Base-by-base conservation (phyloP, 768 basidiomycete genomes). In the Leccinum obscurum region DNA sequence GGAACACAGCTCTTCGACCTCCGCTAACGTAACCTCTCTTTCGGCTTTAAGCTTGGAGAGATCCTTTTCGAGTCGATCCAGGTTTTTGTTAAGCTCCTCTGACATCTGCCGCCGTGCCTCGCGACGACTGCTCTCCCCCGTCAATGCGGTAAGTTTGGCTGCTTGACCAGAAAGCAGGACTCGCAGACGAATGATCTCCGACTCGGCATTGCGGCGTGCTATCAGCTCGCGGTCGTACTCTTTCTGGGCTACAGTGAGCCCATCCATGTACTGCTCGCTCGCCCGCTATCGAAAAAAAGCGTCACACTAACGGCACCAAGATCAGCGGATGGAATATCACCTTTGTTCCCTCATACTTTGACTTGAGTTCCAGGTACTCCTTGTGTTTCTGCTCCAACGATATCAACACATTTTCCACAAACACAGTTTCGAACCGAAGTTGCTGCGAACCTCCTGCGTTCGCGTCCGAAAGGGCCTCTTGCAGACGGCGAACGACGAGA, bases 151-250 rank as follows among this genome's bases (percentile, higher is more conserved):
- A 22, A 99, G 80, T 56, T 89, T 83, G 11, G 89, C 93, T 2
- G 88, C 93, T 73, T 98, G 96, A 6, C 93, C 93, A 58, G 94
- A 91, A 22, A 98, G 80, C 54, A 95, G 81, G 32, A 93, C 86
- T 48, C 92, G 80, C 26, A 99, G 78, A 46, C 91, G 84, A 24
- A 89, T 89, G 59, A 98, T 91, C 76, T 98, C 95, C 0, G 92
- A 88, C 75, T 98, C 95, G 1, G 92, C 90, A 63, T 98, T 95
- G 17, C 92, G 85, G 20, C 96, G 85, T 22, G 88, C 86, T 59
- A 90, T 87, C 37, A 95, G 81, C 74, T 98, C 97, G 55, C 85
- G 85, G 70, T 98, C 95, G 70, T 96, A 98, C 70, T 98, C 97
- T 48, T 89, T 88, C 66, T 95, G 92, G 2, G 96, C 95, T 26